phyloP scores from a whole-genome alignment of 169 alveolate genomes.

The Plasmodium sp. region DNA sequence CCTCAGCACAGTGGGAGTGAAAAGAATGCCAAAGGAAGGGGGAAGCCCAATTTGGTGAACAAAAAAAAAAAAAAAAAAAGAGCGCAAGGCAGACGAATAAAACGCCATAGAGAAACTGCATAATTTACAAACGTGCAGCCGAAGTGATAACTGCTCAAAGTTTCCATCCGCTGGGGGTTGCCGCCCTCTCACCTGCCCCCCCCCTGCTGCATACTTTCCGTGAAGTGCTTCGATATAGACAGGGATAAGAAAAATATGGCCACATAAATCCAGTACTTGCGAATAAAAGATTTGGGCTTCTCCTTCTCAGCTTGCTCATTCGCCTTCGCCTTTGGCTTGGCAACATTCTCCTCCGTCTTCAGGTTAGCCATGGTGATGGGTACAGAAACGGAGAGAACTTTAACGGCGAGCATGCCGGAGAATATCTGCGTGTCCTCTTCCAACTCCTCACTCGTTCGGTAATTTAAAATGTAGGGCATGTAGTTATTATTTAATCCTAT shows the following conservation, averaged over 20 bases:
- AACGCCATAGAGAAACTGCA: background rate
- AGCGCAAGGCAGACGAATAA: background rate
- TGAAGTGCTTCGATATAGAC: slow-evolving; percentile 27
- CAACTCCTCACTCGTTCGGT: background rate
- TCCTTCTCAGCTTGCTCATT: slow-evolving; percentile 18
- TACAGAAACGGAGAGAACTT: slow-evolving; percentile 8
- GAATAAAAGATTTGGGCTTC: slow-evolving; percentile 48
- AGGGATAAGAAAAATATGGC: slow-evolving; percentile 42
- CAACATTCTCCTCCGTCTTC: slow-evolving; percentile 6
- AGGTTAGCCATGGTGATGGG: slow-evolving; percentile 21
- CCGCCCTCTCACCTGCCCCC: background rate
- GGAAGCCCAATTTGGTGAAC: background rate
- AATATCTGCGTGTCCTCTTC: slow-evolving; percentile 11
- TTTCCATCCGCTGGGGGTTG: background rate
- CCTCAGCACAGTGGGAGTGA: background rate
- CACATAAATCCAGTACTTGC: slow-evolving; percentile 47
- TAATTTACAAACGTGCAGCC: background rate
- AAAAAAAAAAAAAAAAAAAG: too few species aligned
- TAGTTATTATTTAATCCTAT: slow-evolving; percentile 59
- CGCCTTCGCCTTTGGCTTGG: background rate
- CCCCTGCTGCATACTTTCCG: slow-evolving; percentile 16
- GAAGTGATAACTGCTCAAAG: background rate
- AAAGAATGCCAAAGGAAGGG: background rate
- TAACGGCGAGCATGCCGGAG: slow-evolving; percentile 6
- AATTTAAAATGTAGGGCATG: slow-evolving; percentile 25